Evolutionary conservation across 148 eudicot species (phyloP).

Genomic region (Bassia scoparia): DNA sequence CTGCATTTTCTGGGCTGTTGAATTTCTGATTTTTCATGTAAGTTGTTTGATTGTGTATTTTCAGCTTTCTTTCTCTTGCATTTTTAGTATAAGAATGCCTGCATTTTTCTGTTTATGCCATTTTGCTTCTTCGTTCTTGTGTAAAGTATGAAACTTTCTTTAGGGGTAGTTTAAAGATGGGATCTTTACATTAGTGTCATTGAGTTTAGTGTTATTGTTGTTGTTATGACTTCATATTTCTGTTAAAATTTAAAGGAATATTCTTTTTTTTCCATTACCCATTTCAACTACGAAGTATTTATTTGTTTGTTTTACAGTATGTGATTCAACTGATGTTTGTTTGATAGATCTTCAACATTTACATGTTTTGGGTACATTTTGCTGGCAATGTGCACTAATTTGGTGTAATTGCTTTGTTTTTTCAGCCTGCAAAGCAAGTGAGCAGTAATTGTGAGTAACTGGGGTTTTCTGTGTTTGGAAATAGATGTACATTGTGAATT

Average conservation of each 20-base stretch:
- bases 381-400: constrained; percentile 20
- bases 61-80: not conserved
- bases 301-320: too few relatives aligned
- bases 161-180: constrained; percentile 15
- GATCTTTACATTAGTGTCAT: constrained; percentile 23
- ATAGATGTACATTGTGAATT: not conserved
- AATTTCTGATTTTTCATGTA: constrained; percentile 14
- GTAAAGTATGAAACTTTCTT: not conserved
- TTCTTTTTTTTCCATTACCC: too few relatives aligned
- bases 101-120: not conserved
- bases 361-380: constrained; percentile 5
- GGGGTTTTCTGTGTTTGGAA: not conserved
- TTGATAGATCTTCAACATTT: constrained; percentile 11
- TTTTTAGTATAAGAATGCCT: constrained; percentile 9
- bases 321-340: not conserved
- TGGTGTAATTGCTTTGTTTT: not conserved
- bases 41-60: constrained; percentile 19
- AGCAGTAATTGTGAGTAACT: not conserved
- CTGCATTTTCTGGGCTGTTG: constrained; percentile 9
- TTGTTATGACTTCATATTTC: not conserved
- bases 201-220: not conserved
- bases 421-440: constrained; percentile 1
- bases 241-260: not conserved
- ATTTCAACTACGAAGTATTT: too few relatives aligned
- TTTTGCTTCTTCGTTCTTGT: not conserved